Conservation (phyloP, 1,284 basidiomycete species). For the Tilletia caries region DNA sequence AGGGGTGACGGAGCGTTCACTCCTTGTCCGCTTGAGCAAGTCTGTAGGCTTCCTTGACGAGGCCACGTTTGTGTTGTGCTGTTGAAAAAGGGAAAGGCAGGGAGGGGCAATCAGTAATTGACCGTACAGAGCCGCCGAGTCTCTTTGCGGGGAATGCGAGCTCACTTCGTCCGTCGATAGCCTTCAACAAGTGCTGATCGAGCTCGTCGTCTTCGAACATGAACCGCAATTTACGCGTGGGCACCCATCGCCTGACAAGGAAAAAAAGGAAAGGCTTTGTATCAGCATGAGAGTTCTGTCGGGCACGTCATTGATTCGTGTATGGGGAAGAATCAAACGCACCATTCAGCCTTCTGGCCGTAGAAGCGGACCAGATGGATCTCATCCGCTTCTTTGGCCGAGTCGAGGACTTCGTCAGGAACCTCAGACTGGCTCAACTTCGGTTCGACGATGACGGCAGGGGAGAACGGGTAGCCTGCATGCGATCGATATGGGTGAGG, state of each 20-base stretch:
- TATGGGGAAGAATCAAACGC: neutral
- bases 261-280: too few relatives aligned
- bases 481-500: too few relatives aligned
- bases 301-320: too few relatives aligned
- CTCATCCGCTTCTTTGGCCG: slow-evolving; percentile 44
- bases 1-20: neutral
- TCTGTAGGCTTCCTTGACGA: neutral
- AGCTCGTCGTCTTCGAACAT: slow-evolving; percentile 22
- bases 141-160: too few relatives aligned
- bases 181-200: slow-evolving; percentile 18
- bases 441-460: slow-evolving; percentile 56
- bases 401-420: slow-evolving; percentile 59
- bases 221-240: slow-evolving; percentile 16
- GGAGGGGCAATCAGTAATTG: too few relatives aligned
- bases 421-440: slow-evolving; percentile 59
- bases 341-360: slow-evolving; percentile 58
- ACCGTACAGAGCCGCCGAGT: too few relatives aligned
- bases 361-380: slow-evolving; percentile 66
- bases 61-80: neutral
- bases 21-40: neutral
- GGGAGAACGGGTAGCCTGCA: slow-evolving; percentile 54
- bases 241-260: slow-evolving; percentile 15
- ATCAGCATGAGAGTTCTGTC: too few relatives aligned
- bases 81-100: neutral
- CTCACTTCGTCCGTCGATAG: slow-evolving; percentile 11